Percentiles rank a stretch among this genome's conserved stretches.
Conservation (phyloP, 108 stramenopile species). For the Hondaea fermentalgiana region DNA sequence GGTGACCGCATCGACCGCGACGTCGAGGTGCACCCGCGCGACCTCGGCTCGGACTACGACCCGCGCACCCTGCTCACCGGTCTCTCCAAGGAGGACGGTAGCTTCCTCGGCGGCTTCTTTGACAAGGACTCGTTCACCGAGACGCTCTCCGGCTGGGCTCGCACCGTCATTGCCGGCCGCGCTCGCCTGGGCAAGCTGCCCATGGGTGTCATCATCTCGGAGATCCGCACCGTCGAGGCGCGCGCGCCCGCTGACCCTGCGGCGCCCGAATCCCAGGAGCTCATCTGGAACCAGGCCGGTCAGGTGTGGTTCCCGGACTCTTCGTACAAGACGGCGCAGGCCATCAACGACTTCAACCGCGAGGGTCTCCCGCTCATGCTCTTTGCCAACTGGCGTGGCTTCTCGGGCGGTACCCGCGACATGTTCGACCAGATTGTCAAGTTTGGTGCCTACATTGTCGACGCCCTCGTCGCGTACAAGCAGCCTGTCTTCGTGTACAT, state of each 20-base stretch:
- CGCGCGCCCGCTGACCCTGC: conserved; percentile 96
- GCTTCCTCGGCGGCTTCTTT: conserved; percentile 87
- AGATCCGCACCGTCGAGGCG: conserved; percentile 84
- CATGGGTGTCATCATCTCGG: conserved; percentile 90
- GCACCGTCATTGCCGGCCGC: conserved; percentile 89
- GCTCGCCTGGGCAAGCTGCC: conserved; percentile 95
- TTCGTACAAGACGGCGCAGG: conserved; percentile 98
- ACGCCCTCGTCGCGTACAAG: conserved; percentile 88
- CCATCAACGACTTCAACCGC: conserved; percentile 91
- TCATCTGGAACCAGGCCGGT: conserved; percentile 80
- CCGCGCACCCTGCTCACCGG: conserved; percentile 78
- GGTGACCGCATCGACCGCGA: conserved; percentile 78
- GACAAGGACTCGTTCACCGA: conserved; percentile 88
- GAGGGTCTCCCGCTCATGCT: conserved; percentile 94
- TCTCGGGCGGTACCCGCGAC: conserved; percentile 96
- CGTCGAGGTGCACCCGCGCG: conserved; percentile 64
- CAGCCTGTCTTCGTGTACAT: conserved; percentile 99
- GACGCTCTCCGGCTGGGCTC: conserved; percentile 92
- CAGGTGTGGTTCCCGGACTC: conserved; percentile 99
- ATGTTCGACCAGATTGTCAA: conserved; percentile 99
- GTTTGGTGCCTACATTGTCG: conserved; percentile 94
- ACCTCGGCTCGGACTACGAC: conserved; percentile 77
- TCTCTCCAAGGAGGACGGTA: conserved; percentile 18
- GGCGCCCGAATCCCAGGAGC: conserved; percentile 81
- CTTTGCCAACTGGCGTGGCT: conserved; percentile 99